Evolutionary conservation across 352 stramenopile genomes (phyloP), one percentile per base, ranked within the genome.

Genomic region (Phytophthora europaea): DNA sequence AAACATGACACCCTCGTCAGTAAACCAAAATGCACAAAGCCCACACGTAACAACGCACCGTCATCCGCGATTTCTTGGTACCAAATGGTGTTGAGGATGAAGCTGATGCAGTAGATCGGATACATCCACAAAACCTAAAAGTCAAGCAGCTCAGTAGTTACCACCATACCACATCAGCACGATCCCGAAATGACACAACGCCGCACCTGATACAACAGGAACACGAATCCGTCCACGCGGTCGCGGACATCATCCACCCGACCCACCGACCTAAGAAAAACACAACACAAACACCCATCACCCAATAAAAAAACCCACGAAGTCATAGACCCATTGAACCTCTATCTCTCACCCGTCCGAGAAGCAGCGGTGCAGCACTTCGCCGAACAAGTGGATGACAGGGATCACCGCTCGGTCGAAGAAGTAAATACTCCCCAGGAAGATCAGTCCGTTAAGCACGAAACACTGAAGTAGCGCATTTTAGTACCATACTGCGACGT

Each of bases 11-110:
- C 20, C 47, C n/a, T 18, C 20, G 47, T 53, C 47, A 53, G 47
- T 8, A 26, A 26, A 31, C 18, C 7, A 26, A 12, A 53, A 53
- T 13, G 3, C 23, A 56, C 9, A 56, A 56, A 6, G 28, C 28
- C 26, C 4, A 16, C n/a, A 63, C 18, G 31, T 51, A 7, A 9
- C 0, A 13, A 69, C 65, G n/a, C 61, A 96, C 90, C 90, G 67
- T 97, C 89, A 54, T 97, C 90, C 1, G 90, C 90, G 57, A 97
- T 95, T 75, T 97, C 90, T 80, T 97, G 90, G 75, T 97, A 97
- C 90, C 90, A 97, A 79, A 97, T 97, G 16, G 90, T 95, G 72
- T 97, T 97, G 65, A 97, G 74, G 67, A 97, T 97, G 74, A 97
- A 97, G 76, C 90, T 97, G 74, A 97, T 94, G 79, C 87, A 95